Evolutionary conservation across 441 rosid species (phyloP).

Genomic region (Corymbia citriodora): DNA sequence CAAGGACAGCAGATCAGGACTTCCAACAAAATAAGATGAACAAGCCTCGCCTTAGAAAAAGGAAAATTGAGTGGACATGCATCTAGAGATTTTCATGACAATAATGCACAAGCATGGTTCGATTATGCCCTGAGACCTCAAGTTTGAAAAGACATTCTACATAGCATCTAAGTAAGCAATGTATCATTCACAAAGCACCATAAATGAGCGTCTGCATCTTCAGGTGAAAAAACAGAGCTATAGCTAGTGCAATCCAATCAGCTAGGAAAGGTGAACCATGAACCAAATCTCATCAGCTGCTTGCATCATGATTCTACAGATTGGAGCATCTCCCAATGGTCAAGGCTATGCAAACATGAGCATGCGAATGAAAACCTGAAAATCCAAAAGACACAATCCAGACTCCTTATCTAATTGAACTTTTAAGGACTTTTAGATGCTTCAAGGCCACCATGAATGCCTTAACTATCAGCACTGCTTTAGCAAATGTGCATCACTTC

Average conservation of each 20-base stretch:
- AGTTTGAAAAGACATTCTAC: neutral
- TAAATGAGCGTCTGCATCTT: neutral
- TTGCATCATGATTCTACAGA: neutral
- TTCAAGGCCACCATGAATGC: neutral
- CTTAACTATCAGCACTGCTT: neutral
- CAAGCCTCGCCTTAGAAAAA: neutral
- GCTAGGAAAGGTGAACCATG: neutral
- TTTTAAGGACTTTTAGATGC: neutral
- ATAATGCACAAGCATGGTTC: neutral
- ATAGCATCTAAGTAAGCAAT: neutral
- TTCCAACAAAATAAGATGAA: neutral
- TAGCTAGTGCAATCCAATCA: neutral
- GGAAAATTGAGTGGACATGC: neutral
- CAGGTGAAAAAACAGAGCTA: neutral
- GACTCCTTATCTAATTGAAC: neutral
- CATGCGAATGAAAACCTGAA: neutral
- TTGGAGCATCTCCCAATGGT: neutral
- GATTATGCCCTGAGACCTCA: neutral
- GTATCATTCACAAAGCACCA: neutral
- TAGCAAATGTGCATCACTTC: neutral
- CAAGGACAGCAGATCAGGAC: neutral
- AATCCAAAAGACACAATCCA: neutral
- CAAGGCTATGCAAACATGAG: neutral
- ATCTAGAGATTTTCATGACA: neutral
- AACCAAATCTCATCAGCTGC: neutral